Conservation (phyloP, 768 basidiomycete species). For the Russula sp. region DNA sequence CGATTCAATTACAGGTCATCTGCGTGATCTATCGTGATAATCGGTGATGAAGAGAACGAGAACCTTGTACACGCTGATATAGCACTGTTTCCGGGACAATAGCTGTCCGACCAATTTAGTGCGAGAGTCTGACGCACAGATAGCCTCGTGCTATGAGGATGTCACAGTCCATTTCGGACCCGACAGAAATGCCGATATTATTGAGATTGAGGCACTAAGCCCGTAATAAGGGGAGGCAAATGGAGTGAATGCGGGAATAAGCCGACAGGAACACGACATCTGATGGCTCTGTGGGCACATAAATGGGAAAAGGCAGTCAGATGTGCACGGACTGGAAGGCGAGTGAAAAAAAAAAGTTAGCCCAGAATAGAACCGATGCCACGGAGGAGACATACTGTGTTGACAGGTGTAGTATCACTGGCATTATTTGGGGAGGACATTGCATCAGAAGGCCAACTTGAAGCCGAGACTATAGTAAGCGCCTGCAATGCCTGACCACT, state of each 20-base stretch:
- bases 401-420: conserved; percentile 6
- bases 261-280: conserved; percentile 6
- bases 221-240: neutral
- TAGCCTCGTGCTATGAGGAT: conserved; percentile 15
- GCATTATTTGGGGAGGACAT: neutral
- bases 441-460: conserved; percentile 6
- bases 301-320: conserved; percentile 6
- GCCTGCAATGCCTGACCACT: neutral
- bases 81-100: neutral
- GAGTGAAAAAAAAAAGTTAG: neutral
- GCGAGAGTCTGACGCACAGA: neutral
- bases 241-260: conserved; percentile 19
- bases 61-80: neutral
- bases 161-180: conserved; percentile 10
- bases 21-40: neutral
- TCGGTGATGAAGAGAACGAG: neutral
- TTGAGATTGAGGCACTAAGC: conserved; percentile 6
- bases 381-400: conserved; percentile 1
- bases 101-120: neutral
- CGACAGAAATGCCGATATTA: conserved; percentile 1
- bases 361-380: conserved; percentile 14
- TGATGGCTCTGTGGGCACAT: conserved; percentile 12
- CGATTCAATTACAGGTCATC: neutral
- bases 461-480: neutral
- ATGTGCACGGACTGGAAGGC: neutral